Percentiles rank a stretch among this genome's conserved stretches.
These are phyloP conservation scores for Acorus calamus DNA, from an alignment of 106 monocot species.

Conservation along the genomic window DNA sequence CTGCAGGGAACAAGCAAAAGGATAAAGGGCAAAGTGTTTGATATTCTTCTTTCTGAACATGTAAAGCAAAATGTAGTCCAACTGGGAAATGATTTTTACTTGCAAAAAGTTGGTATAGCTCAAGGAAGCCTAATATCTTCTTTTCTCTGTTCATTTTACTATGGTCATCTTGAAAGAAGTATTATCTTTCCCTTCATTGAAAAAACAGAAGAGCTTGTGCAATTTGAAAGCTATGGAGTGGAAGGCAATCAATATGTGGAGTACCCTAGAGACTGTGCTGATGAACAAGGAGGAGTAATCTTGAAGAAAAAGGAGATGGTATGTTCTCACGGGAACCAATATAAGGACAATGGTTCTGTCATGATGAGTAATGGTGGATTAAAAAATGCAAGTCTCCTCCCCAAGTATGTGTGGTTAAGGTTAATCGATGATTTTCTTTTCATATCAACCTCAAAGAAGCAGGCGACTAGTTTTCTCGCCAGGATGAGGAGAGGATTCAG, in stretches of 20 bases:
- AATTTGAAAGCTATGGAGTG: not conserved
- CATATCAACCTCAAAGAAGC: conserved; percentile 60
- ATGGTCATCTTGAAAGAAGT: conserved; percentile 60
- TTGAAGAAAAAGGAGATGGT: too few species aligned
- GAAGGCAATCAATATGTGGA: too few species aligned
- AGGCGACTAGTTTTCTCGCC: conserved; percentile 44
- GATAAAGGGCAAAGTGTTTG: conserved; percentile 23
- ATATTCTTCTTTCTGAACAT: conserved; percentile 44
- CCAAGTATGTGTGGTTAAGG: conserved; percentile 46
- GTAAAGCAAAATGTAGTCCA: conserved; percentile 49
- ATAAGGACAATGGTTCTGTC: too few species aligned
- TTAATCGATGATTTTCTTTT: conserved; percentile 87
- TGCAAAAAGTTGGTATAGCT: conserved; percentile 71
- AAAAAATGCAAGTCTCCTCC: not conserved
- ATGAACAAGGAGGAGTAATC: too few species aligned
- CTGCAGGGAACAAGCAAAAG: conserved; percentile 23
- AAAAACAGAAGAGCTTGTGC: conserved; percentile 11
- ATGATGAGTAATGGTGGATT: not conserved
- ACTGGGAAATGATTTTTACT: conserved; percentile 41
- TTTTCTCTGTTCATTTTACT: conserved; percentile 85
- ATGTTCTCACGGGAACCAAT: too few species aligned
- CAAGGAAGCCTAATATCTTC: conserved; percentile 75
- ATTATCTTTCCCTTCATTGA: conserved; percentile 55
- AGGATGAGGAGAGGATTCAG: conserved; percentile 68
- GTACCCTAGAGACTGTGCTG: too few species aligned